phyloP scores from a whole-genome alignment of 345 rosid species.

The Pseudoturritis turrita region DNA sequence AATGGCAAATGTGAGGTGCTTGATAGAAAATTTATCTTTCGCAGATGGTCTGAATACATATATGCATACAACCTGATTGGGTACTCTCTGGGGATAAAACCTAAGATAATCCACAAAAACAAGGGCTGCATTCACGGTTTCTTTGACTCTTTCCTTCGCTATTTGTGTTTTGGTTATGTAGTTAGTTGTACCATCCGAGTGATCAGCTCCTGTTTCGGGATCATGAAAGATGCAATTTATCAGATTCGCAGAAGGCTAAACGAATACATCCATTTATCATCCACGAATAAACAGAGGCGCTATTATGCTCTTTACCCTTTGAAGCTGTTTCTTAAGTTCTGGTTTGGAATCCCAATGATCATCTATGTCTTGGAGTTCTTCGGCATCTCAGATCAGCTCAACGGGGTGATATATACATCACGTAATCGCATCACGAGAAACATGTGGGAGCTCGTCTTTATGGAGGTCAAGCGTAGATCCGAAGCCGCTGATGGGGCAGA shows the following conservation, averaged over 20 bases:
- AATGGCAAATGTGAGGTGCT: not conserved
- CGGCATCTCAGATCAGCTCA: conserved; percentile 24
- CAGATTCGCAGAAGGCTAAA: not conserved
- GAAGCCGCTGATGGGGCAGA: conserved; percentile 24
- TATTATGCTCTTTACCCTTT: not conserved
- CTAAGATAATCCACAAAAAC: not conserved
- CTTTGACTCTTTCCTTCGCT: not conserved
- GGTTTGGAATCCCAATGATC: not conserved
- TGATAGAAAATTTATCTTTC: conserved; percentile 23
- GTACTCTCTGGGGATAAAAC: conserved; percentile 30
- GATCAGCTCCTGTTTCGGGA: not conserved
- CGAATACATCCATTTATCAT: not conserved
- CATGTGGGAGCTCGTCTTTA: conserved; percentile 40
- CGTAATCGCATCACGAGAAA: conserved; percentile 30
- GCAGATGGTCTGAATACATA: conserved; percentile 46
- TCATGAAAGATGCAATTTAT: not conserved
- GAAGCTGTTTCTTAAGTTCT: not conserved
- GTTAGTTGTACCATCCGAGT: not conserved
- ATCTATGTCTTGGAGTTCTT: not conserved
- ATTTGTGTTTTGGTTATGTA: no score
- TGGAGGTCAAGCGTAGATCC: conserved; percentile 35
- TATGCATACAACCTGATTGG: conserved; percentile 37
- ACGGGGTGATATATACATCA: conserved; percentile 26
- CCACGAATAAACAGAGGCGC: not conserved
- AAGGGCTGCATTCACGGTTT: not conserved